These are phyloP conservation scores for Penicillium vulpinum DNA, from an alignment of 2,329 filamentous ascomycete species.

Conservation along the genomic window DNA sequence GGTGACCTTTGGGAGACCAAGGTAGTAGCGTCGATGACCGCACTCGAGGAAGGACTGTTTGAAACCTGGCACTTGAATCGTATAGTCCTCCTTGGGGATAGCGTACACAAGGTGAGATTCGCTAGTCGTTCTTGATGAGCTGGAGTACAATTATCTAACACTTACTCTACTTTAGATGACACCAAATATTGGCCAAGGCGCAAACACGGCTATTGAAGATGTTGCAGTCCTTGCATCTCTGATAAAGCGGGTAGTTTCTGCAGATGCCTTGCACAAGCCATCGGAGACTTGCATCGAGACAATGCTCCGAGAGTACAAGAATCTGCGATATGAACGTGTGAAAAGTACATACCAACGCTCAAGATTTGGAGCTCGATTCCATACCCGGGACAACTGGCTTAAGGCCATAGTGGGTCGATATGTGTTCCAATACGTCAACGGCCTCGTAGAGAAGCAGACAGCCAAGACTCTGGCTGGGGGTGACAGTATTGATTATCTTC, in stretches of 20 bases:
- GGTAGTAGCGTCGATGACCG: slow-evolving; percentile 19
- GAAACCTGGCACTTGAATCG: slow-evolving; percentile 27
- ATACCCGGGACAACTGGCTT: slow-evolving; percentile 21
- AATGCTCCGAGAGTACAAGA: slow-evolving; percentile 1
- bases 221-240: not conserved
- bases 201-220: slow-evolving; percentile 1
- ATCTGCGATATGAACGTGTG: slow-evolving; percentile 15
- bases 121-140: not conserved
- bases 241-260: not conserved
- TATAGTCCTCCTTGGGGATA: slow-evolving; percentile 29
- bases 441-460: not conserved
- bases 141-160: not conserved
- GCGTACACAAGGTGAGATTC: slow-evolving; percentile 20
- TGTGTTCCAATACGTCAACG: not conserved
- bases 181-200: slow-evolving; percentile 1
- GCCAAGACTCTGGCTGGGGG: not conserved
- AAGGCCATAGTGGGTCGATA: slow-evolving; percentile 2
- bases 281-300: not conserved
- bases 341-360: slow-evolving; percentile 16
- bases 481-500: not conserved
- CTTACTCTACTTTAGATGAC: not conserved
- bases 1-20: slow-evolving; percentile 25
- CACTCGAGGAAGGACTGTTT: slow-evolving; percentile 28
- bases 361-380: slow-evolving; percentile 15
- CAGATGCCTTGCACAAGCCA: not conserved